Evolutionary conservation across 2,329 filamentous ascomycete genomes (phyloP), one percentile per base, ranked within the genome.

Genomic region (Periconia macrospinosa): DNA sequence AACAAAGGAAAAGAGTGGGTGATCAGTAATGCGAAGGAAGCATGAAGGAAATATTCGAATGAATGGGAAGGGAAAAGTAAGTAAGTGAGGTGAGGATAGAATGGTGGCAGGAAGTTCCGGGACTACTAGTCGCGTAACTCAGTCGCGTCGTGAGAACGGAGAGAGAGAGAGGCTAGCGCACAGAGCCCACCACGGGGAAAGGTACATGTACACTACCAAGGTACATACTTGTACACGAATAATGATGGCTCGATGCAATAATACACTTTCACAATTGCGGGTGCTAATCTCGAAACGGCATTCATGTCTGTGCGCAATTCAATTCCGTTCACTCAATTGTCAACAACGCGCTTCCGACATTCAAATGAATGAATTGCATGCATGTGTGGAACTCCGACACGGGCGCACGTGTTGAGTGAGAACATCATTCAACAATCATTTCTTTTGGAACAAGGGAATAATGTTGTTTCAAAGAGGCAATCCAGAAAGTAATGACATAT

Each of bases 21-120:
- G 54, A 49, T 49, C 56, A 57, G 53, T 52, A 57, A 55, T 41
- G 50, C 49, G 48, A 49, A 37, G 33, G 11, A 61, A 59, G 48
- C 53, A 63, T 20, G 17, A 13, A 7, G 30, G 45, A 17, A 13
- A 42, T 30, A 17, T 23, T 11, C 11, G 14, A 20, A 47, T 3
- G 20, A 47, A 37, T 20, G 49, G 14, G 46, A 46, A 40, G 30
- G 30, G 30, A 49, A 46, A 56, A 64, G 65, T 62, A 65, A 66
- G 67, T 58, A 67, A 3, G 33, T 6, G 3, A n/a, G 11, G 11
- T 14, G 15, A 37, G 15, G 11, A 37, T n/a, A 13, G 15, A 8
- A 33, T 37, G 33, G 33, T 37, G 33, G 33, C 33, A 37, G 33
- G 33, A 37, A 37, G 6, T 13, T 27, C n/a, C n/a, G n/a, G n/a